Base-by-base conservation (phyloP, 108 stramenopile genomes). In the Skeletonema costatum region DNA sequence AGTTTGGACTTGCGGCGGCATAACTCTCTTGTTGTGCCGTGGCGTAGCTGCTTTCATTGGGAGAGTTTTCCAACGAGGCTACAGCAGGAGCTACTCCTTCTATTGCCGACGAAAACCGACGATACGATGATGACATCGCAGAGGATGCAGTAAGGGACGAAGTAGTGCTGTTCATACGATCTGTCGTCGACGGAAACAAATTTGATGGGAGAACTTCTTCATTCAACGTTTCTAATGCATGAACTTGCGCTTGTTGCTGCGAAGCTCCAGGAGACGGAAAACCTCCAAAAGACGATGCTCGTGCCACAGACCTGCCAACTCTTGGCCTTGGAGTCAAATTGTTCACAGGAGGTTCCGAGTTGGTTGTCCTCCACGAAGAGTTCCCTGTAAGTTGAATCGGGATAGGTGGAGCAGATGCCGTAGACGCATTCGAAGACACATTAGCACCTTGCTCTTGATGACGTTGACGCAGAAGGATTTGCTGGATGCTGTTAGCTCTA, bases 141-240 rank as follows among this genome's bases (percentile, higher is more conserved):
- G 48, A 58, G 2, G 36, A 39, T 35, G 58, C 51, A 35, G 53
- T 70, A 30, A 70, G 51, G 2, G 70, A 70, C 16, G 50, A 53
- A 13, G 70, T 39, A 21, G 38, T 39, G 17, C 36, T 38, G 32
- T 64, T 39, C 36, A 39, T 39, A 21, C 38, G 29, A 56, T 56
- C 25, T 56, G 53, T 1, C 10, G 53, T 56, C 53, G 53, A 17
- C 19, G 9, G 48, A 19, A 50, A 50, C 48, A 50, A 50, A 19
- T 50, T 50, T 50, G 48, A 56, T 39, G 31, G 64, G 19, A 42
- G 64, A 25, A 69, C 68, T 50, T 44, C 68, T 50, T 69, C 68
- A 10, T 38, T 48, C 46, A 48, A 32, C 3, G 67, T 32, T 44
- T 44, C 42, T 32, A 46, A n/a, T 13, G 42, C 44, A 44, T 44